Base-by-base conservation (phyloP, 2,329 filamentous ascomycete species). In the Bipolaris sorokiniana region DNA sequence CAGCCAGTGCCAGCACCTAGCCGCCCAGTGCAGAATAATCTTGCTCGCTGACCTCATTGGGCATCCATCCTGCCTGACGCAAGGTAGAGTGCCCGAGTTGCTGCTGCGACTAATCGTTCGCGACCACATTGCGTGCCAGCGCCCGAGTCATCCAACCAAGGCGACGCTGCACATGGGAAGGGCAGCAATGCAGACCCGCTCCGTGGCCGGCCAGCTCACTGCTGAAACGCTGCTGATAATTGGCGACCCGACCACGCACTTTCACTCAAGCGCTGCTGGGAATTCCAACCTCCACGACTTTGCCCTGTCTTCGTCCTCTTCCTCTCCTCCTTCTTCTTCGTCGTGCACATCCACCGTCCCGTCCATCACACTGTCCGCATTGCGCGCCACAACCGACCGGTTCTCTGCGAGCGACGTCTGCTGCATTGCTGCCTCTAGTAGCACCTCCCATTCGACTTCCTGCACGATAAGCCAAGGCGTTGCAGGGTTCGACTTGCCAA, bases 371-470 rank as follows among this genome's bases (percentile, higher is more conserved):
- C 63, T 66, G 28, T 28, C n/a, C 66, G 51, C 67, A 61, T 62
- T 62, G 58, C 34, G 34, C 66, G 65, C 59, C 65, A 66, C 57
- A 61, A 65, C 63, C 69, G 67, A 65, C 65, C 63, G 70, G 66
- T 69, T 59, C 65, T 57, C 66, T 68, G 63, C 68, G 64, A 71
- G 71, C 71, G 72, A 59, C 65, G 59, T 66, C 68, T 70, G 65
- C 70, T 76, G 74, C 74, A 76, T 73, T 75, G 74, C 73, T 72
- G 73, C 73, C 72, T 75, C 64, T 73, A 73, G 64, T 61, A 73
- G 64, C 59, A 62, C 65, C 62, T 58, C 67, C 62, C 59, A 64
- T 58, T 69, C 62, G 62, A 61, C 63, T 26, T 38, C 20, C 70
- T 71, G 69, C 68, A 71, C 68, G 70, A 76, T 75, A 76, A 76